These are phyloP conservation scores for Pythium vanterpoolii DNA, from an alignment of 352 stramenopile genomes.

Conservation along the genomic window DNA sequence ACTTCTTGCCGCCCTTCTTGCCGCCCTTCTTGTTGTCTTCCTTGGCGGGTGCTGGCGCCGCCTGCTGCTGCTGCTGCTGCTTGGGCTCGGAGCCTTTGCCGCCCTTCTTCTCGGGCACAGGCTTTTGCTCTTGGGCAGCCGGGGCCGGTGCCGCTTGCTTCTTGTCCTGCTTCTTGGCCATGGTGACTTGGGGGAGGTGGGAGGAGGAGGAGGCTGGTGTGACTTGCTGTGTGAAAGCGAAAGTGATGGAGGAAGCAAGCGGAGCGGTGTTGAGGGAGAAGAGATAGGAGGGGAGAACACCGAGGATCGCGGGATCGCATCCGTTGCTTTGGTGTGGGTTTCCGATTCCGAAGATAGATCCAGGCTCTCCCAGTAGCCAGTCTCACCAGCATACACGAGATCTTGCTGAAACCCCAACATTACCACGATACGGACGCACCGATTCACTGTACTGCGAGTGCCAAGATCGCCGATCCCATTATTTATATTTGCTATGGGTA, in stretches of 20 bases:
- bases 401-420: no score
- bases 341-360: no score
- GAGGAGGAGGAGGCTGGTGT: not conserved
- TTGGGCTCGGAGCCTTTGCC: conserved; percentile 5
- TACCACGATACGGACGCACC: no score
- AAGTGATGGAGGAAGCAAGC: not conserved
- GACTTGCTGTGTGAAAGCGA: conserved; percentile 1
- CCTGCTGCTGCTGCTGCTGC: conserved; percentile 1
- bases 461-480: no score
- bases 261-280: not conserved
- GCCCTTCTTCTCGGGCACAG: conserved; percentile 11
- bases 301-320: not conserved
- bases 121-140: conserved; percentile 6
- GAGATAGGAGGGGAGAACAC: not conserved
- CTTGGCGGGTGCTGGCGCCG: conserved; percentile 8
- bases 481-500: no score
- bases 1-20: conserved; percentile 42
- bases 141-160: conserved; percentile 3
- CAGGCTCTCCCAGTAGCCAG: no score
- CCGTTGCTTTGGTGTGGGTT: not conserved
- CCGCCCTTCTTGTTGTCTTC: conserved; percentile 33
- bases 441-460: no score
- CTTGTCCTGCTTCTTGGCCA: conserved; percentile 12
- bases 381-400: no score
- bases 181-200: conserved; percentile 1